These are phyloP conservation scores for Chimonanthus praecox DNA, from an alignment of 164 flowering plant genomes.

Conservation along the genomic window DNA sequence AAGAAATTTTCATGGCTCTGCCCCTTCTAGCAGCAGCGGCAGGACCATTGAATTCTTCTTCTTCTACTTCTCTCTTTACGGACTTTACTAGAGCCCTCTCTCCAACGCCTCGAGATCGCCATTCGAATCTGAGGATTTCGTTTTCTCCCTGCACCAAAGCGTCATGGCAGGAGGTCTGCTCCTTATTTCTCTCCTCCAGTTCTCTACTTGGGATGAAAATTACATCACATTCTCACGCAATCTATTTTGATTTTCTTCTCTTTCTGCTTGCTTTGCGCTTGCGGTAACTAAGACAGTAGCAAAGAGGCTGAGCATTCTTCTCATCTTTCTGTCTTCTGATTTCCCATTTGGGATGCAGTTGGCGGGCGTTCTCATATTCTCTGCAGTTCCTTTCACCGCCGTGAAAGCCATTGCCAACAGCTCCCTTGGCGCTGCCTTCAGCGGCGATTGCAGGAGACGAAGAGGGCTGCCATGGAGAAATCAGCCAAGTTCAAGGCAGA, in stretches of 20 bases:
- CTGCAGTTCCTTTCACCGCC: conserved; percentile 91
- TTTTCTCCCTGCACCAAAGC: conserved; percentile 24
- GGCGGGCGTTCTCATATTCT: conserved; percentile 80
- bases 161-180: conserved; percentile 43
- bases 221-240: background rate
- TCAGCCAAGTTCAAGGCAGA: conserved; percentile 49
- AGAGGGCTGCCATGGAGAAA: conserved; percentile 41
- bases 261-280: background rate
- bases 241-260: background rate
- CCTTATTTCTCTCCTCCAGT: background rate
- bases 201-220: background rate
- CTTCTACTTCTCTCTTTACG: conserved; percentile 9
- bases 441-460: conserved; percentile 57
- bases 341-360: conserved; percentile 31
- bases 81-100: background rate
- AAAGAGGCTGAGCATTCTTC: too few species aligned
- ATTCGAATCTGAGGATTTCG: background rate
- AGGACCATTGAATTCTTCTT: background rate
- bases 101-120: conserved; percentile 2
- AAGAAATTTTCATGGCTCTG: background rate
- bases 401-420: conserved; percentile 92
- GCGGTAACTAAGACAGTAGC: background rate
- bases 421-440: conserved; percentile 68
- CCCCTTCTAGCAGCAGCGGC: background rate
- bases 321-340: background rate